A percentile compares a stretch with the other conserved stretches of the same genome.
These are phyloP conservation scores for Suillus occidentalis DNA, from an alignment of 768 basidiomycete species.

Conservation along the genomic window DNA sequence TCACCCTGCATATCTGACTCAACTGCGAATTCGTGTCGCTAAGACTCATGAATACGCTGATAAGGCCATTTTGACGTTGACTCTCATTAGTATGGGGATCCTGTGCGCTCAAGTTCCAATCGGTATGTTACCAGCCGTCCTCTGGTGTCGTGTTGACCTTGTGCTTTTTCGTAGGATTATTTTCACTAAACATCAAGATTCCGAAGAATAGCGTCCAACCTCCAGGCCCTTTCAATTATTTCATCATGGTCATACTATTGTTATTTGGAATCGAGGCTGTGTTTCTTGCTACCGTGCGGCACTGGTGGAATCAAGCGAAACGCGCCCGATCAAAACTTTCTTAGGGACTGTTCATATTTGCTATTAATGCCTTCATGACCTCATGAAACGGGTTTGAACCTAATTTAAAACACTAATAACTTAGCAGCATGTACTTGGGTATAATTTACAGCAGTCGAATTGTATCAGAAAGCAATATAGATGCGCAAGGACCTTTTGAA, in stretches of 20 bases:
- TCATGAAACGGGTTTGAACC: neutral
- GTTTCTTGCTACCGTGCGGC: constrained; percentile 50
- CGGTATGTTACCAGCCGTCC: constrained; percentile 39
- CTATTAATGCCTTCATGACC: neutral
- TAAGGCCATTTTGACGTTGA: constrained; percentile 64
- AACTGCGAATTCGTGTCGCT: constrained; percentile 64
- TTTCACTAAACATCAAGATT: constrained; percentile 65
- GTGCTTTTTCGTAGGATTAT: constrained; percentile 45
- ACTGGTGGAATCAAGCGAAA: constrained; percentile 65
- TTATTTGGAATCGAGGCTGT: constrained; percentile 43
- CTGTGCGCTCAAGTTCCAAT: constrained; percentile 61
- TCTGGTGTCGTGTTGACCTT: constrained; percentile 1
- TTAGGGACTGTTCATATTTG: neutral
- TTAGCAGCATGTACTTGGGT: neutral
- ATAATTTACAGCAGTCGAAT: neutral
- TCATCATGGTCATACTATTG: constrained; percentile 53
- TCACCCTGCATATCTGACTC: constrained; percentile 81
- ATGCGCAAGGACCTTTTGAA: neutral
- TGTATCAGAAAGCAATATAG: neutral
- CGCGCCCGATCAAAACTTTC: constrained; percentile 28
- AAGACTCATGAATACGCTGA: constrained; percentile 63
- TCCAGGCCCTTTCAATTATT: constrained; percentile 46
- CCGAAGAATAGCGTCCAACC: constrained; percentile 50
- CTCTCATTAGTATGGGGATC: constrained; percentile 64
- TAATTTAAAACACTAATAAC: neutral